phyloP scores from a whole-genome alignment of 2,329 filamentous ascomycete species.

The Fusarium nisikadoi region DNA sequence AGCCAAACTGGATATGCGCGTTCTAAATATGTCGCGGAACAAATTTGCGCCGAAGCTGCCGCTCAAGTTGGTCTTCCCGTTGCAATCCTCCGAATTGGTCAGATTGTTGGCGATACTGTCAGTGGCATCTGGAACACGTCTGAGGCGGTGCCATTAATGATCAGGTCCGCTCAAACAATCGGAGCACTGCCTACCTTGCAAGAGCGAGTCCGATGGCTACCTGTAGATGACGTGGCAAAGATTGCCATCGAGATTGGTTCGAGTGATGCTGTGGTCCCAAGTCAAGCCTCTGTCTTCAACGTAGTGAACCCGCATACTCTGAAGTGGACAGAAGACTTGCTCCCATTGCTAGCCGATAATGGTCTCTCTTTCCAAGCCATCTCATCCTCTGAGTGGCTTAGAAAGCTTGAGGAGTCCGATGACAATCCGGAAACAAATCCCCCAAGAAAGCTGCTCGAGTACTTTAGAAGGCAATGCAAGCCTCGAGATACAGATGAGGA shows the following conservation, averaged over 20 bases:
- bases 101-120: slow-evolving; percentile 59
- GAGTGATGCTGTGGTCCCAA: not conserved
- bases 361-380: slow-evolving; percentile 59
- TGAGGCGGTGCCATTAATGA: slow-evolving; percentile 61
- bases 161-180: slow-evolving; percentile 57
- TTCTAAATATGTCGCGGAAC: slow-evolving; percentile 61
- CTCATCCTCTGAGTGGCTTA: slow-evolving; percentile 57
- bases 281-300: slow-evolving; percentile 46
- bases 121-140: slow-evolving; percentile 60
- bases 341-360: slow-evolving; percentile 59
- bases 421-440: slow-evolving; percentile 61
- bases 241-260: slow-evolving; percentile 49
- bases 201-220: slow-evolving; percentile 53
- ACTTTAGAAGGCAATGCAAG: slow-evolving; percentile 49
- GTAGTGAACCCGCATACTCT: slow-evolving; percentile 61
- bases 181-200: slow-evolving; percentile 58
- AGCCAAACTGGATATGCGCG: slow-evolving; percentile 63
- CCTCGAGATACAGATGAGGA: not conserved
- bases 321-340: slow-evolving; percentile 63
- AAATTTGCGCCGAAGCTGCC: slow-evolving; percentile 49
- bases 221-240: slow-evolving; percentile 51
- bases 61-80: slow-evolving; percentile 47
- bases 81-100: slow-evolving; percentile 54
- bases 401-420: slow-evolving; percentile 56
- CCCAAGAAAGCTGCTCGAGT: slow-evolving; percentile 63